A percentile compares a stretch with the other conserved stretches of the same genome.
Conservation (phyloP, 352 stramenopile genomes). For the Pythium phragmiticola region DNA sequence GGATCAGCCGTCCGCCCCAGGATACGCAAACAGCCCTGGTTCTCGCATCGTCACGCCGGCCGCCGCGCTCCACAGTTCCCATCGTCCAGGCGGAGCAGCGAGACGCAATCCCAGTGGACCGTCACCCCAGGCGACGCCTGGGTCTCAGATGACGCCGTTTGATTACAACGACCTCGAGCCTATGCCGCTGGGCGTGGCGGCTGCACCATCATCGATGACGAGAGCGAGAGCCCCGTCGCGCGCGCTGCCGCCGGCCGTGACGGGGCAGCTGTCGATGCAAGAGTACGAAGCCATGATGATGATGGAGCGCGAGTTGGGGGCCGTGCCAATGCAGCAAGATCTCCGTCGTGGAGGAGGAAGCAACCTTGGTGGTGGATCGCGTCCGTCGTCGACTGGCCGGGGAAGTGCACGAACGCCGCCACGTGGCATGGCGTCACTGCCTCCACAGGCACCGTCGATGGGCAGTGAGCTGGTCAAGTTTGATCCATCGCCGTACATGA, state of each 20-base stretch:
- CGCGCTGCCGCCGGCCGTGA: slow-evolving; percentile 3
- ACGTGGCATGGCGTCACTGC: not conserved
- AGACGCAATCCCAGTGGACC: not conserved
- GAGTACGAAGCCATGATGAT: slow-evolving; percentile 24
- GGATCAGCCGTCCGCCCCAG: not conserved
- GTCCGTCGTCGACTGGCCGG: slow-evolving; percentile 9
- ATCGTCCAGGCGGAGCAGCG: not conserved
- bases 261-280: slow-evolving; percentile 16
- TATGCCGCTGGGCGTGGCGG: not conserved
- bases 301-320: slow-evolving; percentile 15
- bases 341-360: not conserved
- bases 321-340: not conserved
- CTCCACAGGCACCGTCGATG: not conserved
- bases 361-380: not conserved
- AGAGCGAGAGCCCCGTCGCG: not conserved
- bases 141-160: not conserved
- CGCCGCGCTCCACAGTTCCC: slow-evolving; percentile 20
- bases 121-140: too few relatives aligned
- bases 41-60: slow-evolving; percentile 30
- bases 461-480: not conserved
- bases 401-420: slow-evolving; percentile 1
- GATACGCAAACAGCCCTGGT: slow-evolving; percentile 23
- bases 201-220: not conserved
- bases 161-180: slow-evolving; percentile 8
- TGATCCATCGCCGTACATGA: slow-evolving; percentile 8